Base-by-base conservation (phyloP, 371 early-diverging fungal genomes). In the Mortierella sp. region DNA sequence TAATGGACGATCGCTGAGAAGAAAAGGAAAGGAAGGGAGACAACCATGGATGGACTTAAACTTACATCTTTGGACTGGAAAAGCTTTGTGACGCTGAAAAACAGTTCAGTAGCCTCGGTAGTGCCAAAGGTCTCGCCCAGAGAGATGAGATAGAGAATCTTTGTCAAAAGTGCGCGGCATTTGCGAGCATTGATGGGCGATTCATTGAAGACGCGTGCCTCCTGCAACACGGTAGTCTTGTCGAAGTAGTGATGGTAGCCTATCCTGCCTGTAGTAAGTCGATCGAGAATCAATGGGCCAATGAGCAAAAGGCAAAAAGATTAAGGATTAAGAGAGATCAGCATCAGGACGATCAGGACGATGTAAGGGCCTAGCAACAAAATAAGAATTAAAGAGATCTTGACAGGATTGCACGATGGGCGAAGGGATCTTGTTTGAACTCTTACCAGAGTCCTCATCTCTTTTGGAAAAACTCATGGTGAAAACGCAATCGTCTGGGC, bases 41-140 rank as follows among this genome's bases (percentile, higher is more conserved):
- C n/a, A 38, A 41, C 8, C 6, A 53, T 3, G 32, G 16, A 8
- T 19, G 32, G 8, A 50, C 33, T 4, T 22, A 65, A n/a, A 63
- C 93, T 82, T 91, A 96, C 97, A 87, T 98, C 98, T 85, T 94
- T 96, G 71, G 92, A 92, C 88, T 98, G 98, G 87, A 99, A 99
- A 63, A 98, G 92, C 88, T 97, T 97, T 13, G 97, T 98, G 74
- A 97, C 95, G 77, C 95, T 94, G 84, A 99, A 99, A 87, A 99
- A 99, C 21, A 97, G 90, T 76, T 97, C 95, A 0, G 99, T 99
- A 5, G 99, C 98, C 86, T 98, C 99, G 45, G 90, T 92, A 16
- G 95, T 93, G 53, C 91, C 89, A 82, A 98, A 95, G 33, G 91
- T 86, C 84, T 98, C 97, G 21, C 94, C 94, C 68, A 95, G 91